These are phyloP conservation scores for Fusarium avenaceum DNA, from an alignment of 2,329 filamentous ascomycete genomes.

Conservation along the genomic window DNA sequence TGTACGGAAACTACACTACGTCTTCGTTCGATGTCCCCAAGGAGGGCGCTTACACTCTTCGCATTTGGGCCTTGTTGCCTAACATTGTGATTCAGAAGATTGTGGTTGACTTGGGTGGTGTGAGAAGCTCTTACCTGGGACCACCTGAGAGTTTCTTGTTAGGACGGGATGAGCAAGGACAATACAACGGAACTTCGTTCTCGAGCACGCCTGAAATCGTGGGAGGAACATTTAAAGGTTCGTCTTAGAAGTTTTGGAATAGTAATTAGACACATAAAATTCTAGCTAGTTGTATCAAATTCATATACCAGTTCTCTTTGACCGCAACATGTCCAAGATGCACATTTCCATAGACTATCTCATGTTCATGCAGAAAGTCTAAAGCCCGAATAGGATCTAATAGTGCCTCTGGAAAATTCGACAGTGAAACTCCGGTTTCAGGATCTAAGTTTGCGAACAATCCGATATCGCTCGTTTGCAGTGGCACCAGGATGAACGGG, in stretches of 20 bases:
- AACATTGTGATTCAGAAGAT: conserved; percentile 69
- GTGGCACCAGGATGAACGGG: too few relatives aligned
- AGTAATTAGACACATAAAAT: too few relatives aligned
- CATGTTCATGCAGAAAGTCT: too few relatives aligned
- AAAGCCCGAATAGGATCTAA: too few relatives aligned
- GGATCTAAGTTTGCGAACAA: too few relatives aligned
- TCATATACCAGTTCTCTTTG: too few relatives aligned
- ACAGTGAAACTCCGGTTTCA: too few relatives aligned
- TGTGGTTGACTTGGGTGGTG: conserved; percentile 67
- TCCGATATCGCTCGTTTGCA: too few relatives aligned
- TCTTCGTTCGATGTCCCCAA: conserved; percentile 57
- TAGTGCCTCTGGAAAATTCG: too few relatives aligned
- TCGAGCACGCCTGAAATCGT: conserved; percentile 8
- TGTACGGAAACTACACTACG: conserved; percentile 60
- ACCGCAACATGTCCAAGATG: too few relatives aligned
- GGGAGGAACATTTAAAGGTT: conserved; percentile 1
- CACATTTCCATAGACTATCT: too few relatives aligned
- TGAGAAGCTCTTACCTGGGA: conserved; percentile 67
- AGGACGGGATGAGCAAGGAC: conserved; percentile 18
- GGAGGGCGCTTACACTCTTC: conserved; percentile 63
- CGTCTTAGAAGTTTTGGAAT: background rate
- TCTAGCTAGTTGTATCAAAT: background rate
- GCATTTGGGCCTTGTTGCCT: conserved; percentile 66
- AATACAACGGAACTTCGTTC: conserved; percentile 36
- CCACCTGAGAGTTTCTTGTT: conserved; percentile 67